Conservation (phyloP, 2,329 filamentous ascomycete species). For the Clarireedia monteithiana region DNA sequence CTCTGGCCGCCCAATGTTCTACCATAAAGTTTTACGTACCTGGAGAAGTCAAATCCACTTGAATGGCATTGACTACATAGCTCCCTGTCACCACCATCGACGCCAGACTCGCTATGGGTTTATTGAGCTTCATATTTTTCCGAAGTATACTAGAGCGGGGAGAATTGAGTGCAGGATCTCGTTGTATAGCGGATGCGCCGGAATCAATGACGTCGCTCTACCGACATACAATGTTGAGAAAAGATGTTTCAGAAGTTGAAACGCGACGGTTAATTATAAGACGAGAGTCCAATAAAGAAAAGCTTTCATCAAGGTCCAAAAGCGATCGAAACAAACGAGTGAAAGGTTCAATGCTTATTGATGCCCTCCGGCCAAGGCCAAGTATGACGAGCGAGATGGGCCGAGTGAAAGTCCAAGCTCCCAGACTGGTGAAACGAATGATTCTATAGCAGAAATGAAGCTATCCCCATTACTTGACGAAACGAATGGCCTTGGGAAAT, state of each 20-base stretch:
- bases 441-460: background rate
- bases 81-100: conserved; percentile 9
- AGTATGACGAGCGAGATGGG: background rate
- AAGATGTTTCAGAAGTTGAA: background rate
- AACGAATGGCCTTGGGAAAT: background rate
- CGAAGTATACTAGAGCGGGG: background rate
- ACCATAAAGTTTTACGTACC: conserved; percentile 13
- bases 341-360: background rate
- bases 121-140: background rate
- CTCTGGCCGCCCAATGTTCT: background rate
- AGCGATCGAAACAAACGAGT: background rate
- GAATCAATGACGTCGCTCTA: background rate
- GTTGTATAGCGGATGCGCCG: background rate
- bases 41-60: conserved; percentile 21
- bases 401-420: background rate
- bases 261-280: too few relatives aligned
- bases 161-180: too few relatives aligned
- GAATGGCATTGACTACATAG: conserved; percentile 16
- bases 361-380: background rate
- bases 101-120: background rate
- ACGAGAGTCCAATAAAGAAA: too few relatives aligned
- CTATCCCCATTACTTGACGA: background rate
- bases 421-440: background rate
- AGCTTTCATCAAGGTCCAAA: background rate
- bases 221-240: background rate